Conservation (phyloP, 2,329 filamentous ascomycete species). For the Drechslera avenae region DNA sequence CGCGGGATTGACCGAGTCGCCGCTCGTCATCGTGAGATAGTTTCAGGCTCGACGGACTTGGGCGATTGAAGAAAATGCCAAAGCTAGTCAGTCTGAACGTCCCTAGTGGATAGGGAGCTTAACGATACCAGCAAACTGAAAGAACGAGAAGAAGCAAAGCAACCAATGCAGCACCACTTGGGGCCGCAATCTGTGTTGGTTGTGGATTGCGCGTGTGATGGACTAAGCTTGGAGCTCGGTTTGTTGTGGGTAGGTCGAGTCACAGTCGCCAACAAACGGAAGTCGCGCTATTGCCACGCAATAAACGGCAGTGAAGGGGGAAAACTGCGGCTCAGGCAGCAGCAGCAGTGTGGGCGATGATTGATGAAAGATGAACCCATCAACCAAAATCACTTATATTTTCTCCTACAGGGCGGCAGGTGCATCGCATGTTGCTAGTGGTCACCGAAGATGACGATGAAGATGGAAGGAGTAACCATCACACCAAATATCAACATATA, state of each 20-base stretch:
- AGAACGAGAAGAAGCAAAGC: neutral
- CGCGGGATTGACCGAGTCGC: slow-evolving; percentile 3
- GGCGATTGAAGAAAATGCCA: neutral
- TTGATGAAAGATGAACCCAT: neutral
- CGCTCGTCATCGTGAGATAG: slow-evolving; percentile 1
- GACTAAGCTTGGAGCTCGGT: neutral
- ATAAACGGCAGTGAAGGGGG: slow-evolving; percentile 9
- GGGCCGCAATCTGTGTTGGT: neutral
- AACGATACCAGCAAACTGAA: neutral
- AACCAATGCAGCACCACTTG: neutral
- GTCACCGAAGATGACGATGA: neutral
- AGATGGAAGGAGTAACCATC: neutral
- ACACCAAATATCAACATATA: neutral
- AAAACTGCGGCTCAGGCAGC: slow-evolving; percentile 9
- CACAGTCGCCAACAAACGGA: slow-evolving; percentile 23
- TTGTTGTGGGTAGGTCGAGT: slow-evolving; percentile 17
- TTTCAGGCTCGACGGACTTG: neutral
- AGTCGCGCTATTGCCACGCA: slow-evolving; percentile 1
- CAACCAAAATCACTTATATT: neutral
- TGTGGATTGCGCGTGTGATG: neutral
- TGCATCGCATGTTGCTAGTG: neutral
- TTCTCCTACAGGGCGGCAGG: neutral
- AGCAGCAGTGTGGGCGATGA: no score
- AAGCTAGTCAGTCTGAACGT: no score
- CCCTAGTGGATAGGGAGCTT: no score